phyloP scores from a whole-genome alignment of 192 early-diverging fungal genomes.

The Thamnidium elegans region DNA sequence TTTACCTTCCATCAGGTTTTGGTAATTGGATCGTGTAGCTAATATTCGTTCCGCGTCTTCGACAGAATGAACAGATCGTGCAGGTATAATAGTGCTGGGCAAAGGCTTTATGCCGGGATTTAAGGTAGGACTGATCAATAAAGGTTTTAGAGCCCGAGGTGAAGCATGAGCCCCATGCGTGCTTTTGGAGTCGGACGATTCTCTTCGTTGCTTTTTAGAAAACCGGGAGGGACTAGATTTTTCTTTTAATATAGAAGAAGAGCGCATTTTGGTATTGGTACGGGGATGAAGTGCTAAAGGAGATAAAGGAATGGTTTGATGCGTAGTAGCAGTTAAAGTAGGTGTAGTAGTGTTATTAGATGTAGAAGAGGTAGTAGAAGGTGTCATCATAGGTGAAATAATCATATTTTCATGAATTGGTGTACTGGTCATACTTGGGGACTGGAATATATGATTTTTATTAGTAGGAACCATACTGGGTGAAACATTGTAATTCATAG shows the following conservation, averaged over 20 bases:
- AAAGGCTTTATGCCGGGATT: slow-evolving; percentile 29
- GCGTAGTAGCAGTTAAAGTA: neutral
- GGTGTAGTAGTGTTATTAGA: neutral
- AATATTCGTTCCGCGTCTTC: slow-evolving; percentile 40
- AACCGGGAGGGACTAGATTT: neutral
- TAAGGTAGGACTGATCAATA: slow-evolving; percentile 45
- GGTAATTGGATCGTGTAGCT: slow-evolving; percentile 70
- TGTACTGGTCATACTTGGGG: neutral
- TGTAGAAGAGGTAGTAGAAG: neutral
- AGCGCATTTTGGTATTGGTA: neutral
- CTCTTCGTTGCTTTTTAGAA: neutral
- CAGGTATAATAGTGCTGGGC: neutral
- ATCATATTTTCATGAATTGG: neutral
- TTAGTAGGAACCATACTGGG: neutral
- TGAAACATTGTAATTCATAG: neutral
- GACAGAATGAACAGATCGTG: slow-evolving; percentile 1
- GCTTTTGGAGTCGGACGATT: slow-evolving; percentile 7
- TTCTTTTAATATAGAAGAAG: neutral
- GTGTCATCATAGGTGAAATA: slow-evolving; percentile 6
- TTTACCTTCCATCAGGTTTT: slow-evolving; percentile 83
- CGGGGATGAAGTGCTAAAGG: neutral
- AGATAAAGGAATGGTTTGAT: too few relatives aligned
- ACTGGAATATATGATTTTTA: neutral
- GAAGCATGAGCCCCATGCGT: slow-evolving; percentile 9
- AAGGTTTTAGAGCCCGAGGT: slow-evolving; percentile 31